These are phyloP conservation scores for Coemansia sp. DNA, from an alignment of 192 early-diverging fungal species.

Conservation along the genomic window DNA sequence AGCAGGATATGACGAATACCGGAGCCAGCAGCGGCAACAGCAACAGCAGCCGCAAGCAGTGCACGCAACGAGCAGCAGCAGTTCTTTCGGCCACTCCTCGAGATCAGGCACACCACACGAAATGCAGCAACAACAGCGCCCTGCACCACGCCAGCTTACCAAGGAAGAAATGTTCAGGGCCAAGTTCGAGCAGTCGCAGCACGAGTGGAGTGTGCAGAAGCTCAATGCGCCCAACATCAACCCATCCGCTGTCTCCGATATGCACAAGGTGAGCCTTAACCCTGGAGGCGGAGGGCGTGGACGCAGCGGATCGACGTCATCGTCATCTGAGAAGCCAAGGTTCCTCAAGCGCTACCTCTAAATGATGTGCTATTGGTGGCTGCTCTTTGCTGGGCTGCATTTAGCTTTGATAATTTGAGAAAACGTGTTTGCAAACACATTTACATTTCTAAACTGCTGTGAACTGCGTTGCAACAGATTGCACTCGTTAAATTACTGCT, in stretches of 20 bases:
- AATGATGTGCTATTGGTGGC: not conserved
- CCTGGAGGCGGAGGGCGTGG: constrained; percentile 22
- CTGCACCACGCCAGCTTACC: constrained; percentile 16
- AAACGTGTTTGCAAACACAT: not conserved
- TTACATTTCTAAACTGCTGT: not conserved
- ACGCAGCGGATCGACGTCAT: constrained; percentile 27
- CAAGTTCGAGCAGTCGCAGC: constrained; percentile 52
- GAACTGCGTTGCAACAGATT: too few species aligned
- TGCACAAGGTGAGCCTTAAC: constrained; percentile 44
- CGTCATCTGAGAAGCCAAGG: constrained; percentile 21
- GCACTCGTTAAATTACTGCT: not conserved
- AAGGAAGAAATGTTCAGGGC: constrained; percentile 51
- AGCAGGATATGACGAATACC: constrained; percentile 47
- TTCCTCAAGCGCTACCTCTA: constrained; percentile 38
- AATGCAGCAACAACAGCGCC: constrained; percentile 23
- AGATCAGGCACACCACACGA: constrained; percentile 13
- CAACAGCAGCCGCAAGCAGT: constrained; percentile 20
- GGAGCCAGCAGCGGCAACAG: constrained; percentile 34
- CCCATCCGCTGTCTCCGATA: constrained; percentile 28
- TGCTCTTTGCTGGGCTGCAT: not conserved
- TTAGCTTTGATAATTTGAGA: not conserved
- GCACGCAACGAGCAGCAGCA: constrained; percentile 34
- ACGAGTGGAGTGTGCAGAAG: constrained; percentile 44
- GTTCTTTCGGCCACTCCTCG: constrained; percentile 1
- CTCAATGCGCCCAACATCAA: constrained; percentile 17